A percentile compares a stretch with the other conserved stretches of the same genome.
Evolutionary conservation across 2,329 filamentous ascomycete genomes (phyloP).

Genomic region (Monosporascus sp.): DNA sequence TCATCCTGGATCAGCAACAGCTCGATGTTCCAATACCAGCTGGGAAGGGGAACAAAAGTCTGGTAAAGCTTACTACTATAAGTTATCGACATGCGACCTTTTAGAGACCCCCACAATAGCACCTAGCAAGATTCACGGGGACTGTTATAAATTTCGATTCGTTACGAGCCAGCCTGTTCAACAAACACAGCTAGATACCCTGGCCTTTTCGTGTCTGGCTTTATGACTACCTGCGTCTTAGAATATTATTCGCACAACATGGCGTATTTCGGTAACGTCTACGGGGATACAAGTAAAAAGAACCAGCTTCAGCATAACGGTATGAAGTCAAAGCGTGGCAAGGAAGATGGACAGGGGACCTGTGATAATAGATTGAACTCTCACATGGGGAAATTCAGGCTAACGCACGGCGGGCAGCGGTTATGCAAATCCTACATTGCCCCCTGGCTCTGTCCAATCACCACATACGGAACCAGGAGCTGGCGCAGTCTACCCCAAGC

Average conservation of each 20-base stretch:
- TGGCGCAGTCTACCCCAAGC: slow-evolving; percentile 19
- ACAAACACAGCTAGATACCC: too few species aligned
- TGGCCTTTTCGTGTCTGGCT: too few species aligned
- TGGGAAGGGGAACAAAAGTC: background rate
- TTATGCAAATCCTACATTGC: slow-evolving; percentile 29
- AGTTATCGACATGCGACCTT: background rate
- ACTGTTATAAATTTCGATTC: too few species aligned
- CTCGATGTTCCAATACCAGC: background rate
- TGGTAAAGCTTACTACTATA: background rate
- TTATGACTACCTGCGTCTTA: too few species aligned
- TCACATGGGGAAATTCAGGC: slow-evolving; percentile 29
- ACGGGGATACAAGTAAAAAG: too few species aligned
- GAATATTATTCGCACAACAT: too few species aligned
- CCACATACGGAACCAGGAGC: background rate
- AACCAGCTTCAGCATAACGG: too few species aligned
- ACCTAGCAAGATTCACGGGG: too few species aligned
- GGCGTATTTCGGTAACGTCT: too few species aligned
- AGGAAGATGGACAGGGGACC: slow-evolving; percentile 20
- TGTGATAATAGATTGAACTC: slow-evolving; percentile 25
- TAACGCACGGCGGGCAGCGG: slow-evolving; percentile 33
- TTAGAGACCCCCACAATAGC: too few species aligned
- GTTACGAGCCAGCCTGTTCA: too few species aligned
- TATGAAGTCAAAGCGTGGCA: background rate
- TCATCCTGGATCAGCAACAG: background rate
- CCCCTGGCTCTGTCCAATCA: slow-evolving; percentile 20